A percentile compares a stretch with the other conserved stretches of the same genome.
These are phyloP conservation scores for Eucalyptus rudis DNA, from an alignment of 345 rosid genomes.

Conservation along the genomic window DNA sequence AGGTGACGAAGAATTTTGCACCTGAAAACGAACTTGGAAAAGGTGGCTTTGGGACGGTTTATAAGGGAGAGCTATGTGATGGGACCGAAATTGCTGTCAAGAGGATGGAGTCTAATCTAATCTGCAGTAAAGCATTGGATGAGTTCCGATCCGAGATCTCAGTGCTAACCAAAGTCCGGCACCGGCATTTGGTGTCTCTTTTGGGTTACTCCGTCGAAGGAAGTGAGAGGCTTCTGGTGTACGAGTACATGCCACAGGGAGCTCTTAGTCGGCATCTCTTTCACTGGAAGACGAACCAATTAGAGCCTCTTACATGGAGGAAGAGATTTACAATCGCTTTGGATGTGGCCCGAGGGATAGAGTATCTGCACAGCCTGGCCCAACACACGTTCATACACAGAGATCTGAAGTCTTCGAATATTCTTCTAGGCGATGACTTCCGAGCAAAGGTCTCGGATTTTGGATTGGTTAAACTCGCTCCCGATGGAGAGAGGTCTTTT, in stretches of 20 bases:
- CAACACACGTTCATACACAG: conserved; percentile 39
- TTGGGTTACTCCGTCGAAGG: conserved; percentile 27
- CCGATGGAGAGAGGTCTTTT: conserved; percentile 32
- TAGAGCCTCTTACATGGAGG: conserved; percentile 37
- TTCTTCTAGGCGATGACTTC: conserved; percentile 32
- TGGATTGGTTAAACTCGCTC: conserved; percentile 43
- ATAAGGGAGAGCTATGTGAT: conserved; percentile 40
- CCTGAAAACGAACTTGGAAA: conserved; percentile 27
- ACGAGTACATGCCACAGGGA: conserved; percentile 41
- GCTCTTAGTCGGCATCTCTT: conserved; percentile 42
- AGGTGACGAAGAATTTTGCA: conserved; percentile 27
- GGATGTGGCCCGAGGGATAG: conserved; percentile 50
- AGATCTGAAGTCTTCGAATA: conserved; percentile 49
- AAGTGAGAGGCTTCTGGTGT: conserved; percentile 36
- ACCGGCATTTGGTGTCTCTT: conserved; percentile 37
- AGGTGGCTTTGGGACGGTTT: conserved; percentile 45
- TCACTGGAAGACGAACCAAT: conserved; percentile 14
- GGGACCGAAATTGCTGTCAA: conserved; percentile 45
- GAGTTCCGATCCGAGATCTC: conserved; percentile 38
- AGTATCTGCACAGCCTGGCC: conserved; percentile 41
- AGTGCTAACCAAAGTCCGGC: conserved; percentile 37
- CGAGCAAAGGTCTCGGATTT: conserved; percentile 48
- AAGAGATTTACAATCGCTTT: conserved; percentile 29
- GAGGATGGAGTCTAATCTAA: conserved; percentile 33
- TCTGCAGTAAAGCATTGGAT: conserved; percentile 15